Conservation (phyloP, 495 filamentous ascomycete genomes). For the Hyphodiscus hymeniophilus region DNA sequence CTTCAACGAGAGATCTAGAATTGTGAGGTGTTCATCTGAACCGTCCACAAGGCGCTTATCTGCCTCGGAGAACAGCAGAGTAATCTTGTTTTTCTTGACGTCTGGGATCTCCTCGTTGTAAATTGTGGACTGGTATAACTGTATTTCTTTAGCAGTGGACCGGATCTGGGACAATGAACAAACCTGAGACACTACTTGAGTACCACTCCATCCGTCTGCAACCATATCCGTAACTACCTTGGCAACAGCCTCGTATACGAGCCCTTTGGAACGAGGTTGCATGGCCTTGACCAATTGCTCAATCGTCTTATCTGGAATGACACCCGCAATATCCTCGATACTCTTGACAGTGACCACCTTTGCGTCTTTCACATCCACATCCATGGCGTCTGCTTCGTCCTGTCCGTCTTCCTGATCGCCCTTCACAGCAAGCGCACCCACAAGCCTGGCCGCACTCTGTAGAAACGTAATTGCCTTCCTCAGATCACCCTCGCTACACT, state of each 20-base stretch:
- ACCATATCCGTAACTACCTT: constrained; percentile 81
- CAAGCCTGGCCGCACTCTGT: constrained; percentile 79
- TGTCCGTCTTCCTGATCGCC: constrained; percentile 28
- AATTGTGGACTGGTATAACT: constrained; percentile 79
- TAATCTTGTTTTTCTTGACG: constrained; percentile 83
- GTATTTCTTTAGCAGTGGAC: constrained; percentile 13
- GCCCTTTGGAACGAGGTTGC: constrained; percentile 56
- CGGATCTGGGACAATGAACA: constrained; percentile 11
- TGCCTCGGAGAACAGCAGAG: constrained; percentile 80
- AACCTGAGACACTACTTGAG: constrained; percentile 74
- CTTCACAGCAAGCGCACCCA: constrained; percentile 43
- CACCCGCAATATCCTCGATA: constrained; percentile 93
- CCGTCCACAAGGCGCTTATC: constrained; percentile 96
- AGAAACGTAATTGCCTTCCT: constrained; percentile 93
- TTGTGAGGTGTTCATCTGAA: constrained; percentile 89
- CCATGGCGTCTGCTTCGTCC: constrained; percentile 43
- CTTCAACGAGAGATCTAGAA: constrained; percentile 75
- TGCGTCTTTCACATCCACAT: constrained; percentile 36
- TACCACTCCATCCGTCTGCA: constrained; percentile 97
- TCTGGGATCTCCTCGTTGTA: constrained; percentile 78
- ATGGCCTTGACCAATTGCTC: constrained; percentile 65
- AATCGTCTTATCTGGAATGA: constrained; percentile 71
- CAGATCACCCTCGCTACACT: constrained; percentile 87
- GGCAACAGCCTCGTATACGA: constrained; percentile 65
- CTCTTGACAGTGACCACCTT: constrained; percentile 60